Percentiles rank a stretch among this genome's conserved stretches.
These are phyloP conservation scores for Coleophoma eucalyptorum DNA, from an alignment of 2,329 filamentous ascomycete genomes.

Conservation along the genomic window DNA sequence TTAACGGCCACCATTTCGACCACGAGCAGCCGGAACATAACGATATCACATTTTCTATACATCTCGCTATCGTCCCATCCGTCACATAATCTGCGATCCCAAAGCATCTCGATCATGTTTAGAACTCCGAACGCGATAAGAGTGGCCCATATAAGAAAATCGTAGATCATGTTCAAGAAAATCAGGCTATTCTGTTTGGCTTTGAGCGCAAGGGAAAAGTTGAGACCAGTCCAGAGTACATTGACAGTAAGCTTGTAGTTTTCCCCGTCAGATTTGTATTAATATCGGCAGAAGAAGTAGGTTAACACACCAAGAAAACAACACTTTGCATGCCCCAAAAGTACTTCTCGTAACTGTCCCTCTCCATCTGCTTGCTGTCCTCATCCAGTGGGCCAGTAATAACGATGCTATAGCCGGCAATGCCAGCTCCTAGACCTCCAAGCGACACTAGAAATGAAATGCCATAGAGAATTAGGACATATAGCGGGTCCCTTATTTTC, in stretches of 20 bases:
- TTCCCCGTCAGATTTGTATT: neutral
- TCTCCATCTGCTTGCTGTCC: neutral
- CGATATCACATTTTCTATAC: slow-evolving; percentile 10
- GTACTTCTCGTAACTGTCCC: slow-evolving; percentile 7
- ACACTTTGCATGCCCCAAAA: slow-evolving; percentile 11
- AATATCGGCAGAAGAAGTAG: neutral
- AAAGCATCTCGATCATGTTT: slow-evolving; percentile 11
- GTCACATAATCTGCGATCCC: slow-evolving; percentile 10
- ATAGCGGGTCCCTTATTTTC: neutral
- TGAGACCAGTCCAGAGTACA: slow-evolving; percentile 4
- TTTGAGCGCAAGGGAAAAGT: slow-evolving; percentile 4
- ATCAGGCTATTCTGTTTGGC: slow-evolving; percentile 3
- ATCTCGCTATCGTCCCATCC: slow-evolving; percentile 6
- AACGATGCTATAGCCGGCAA: slow-evolving; percentile 6
- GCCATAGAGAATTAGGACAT: slow-evolving; percentile 6
- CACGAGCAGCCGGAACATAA: slow-evolving; percentile 8
- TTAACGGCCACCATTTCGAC: slow-evolving; percentile 11
- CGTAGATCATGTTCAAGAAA: slow-evolving; percentile 8
- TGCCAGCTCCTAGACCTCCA: neutral
- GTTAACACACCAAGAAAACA: slow-evolving; percentile 2
- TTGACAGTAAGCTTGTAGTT: slow-evolving; percentile 2
- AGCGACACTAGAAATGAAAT: slow-evolving; percentile 6
- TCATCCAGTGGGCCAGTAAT: slow-evolving; percentile 6
- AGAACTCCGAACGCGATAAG: slow-evolving; percentile 10
- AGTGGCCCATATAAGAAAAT: slow-evolving; percentile 6